These are phyloP conservation scores for Yarrowia bubula DNA, from an alignment of 805 yeast species.

Conservation along the genomic window DNA sequence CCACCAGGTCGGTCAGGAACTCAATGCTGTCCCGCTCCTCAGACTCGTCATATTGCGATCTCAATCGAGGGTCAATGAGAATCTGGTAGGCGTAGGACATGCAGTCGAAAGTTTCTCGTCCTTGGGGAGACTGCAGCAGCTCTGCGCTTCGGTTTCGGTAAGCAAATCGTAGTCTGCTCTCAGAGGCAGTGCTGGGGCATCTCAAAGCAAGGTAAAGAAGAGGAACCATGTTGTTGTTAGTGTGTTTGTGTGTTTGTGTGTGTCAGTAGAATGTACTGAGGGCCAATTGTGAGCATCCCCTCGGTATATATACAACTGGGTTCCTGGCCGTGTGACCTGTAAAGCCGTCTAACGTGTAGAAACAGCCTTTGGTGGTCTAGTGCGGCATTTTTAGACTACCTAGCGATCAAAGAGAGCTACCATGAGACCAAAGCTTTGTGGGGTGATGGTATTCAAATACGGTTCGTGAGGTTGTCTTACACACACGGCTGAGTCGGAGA, in stretches of 20 bases:
- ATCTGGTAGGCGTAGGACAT: constrained; percentile 22
- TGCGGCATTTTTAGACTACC: constrained; percentile 6
- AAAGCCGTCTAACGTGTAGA: background rate
- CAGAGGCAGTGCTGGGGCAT: background rate
- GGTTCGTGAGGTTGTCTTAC: background rate
- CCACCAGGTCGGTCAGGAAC: constrained; percentile 10
- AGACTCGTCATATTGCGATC: constrained; percentile 4
- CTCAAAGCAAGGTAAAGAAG: constrained; percentile 14
- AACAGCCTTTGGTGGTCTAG: background rate
- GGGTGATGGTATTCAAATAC: background rate
- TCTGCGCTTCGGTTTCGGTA: constrained; percentile 14
- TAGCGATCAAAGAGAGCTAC: background rate
- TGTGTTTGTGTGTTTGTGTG: background rate
- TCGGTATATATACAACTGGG: background rate
- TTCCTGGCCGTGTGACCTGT: background rate
- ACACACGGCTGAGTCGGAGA: background rate
- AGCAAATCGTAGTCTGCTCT: constrained; percentile 12
- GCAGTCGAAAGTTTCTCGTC: constrained; percentile 10
- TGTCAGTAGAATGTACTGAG: no score
- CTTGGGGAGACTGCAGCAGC: constrained; percentile 14
- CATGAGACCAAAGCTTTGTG: constrained; percentile 7
- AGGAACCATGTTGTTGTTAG: constrained; percentile 1
- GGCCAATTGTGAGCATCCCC: background rate
- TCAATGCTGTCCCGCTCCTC: constrained; percentile 9
- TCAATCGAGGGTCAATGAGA: background rate